Percentiles rank a stretch among this genome's conserved stretches.
phyloP scores from a whole-genome alignment of 2,329 filamentous ascomycete genomes.

The Colletotrichum shisoi region DNA sequence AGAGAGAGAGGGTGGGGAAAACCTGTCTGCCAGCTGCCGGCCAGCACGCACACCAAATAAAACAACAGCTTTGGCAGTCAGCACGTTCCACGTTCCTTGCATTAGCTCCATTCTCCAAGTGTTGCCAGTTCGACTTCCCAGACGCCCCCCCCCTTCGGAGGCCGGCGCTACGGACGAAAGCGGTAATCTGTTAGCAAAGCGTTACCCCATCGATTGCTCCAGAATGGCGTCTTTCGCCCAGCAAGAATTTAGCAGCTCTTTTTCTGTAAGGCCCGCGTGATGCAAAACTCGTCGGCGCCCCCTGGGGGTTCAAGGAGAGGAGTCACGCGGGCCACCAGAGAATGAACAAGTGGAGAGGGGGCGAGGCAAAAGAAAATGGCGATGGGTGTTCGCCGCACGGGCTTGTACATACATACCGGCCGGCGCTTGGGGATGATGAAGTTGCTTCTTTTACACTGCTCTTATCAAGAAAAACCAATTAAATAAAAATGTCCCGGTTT shows the following conservation, averaged over 20 bases:
- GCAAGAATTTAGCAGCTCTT: constrained; percentile 14
- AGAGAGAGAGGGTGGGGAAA: constrained; percentile 6
- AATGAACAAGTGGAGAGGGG: constrained; percentile 12
- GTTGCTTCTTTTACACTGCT: constrained; percentile 24
- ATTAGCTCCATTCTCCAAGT: constrained; percentile 34
- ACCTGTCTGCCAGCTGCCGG: constrained; percentile 1
- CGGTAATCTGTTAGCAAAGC: constrained; percentile 38
- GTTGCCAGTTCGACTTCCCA: background rate
- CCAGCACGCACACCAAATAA: background rate
- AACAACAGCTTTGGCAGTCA: background rate
- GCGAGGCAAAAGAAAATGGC: background rate
- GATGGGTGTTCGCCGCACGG: background rate
- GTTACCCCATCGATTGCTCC: constrained; percentile 36
- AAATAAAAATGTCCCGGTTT: background rate
- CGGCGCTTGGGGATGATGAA: constrained; percentile 2
- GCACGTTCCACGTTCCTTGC: constrained; percentile 34
- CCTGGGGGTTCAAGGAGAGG: background rate
- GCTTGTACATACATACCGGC: background rate
- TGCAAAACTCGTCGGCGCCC: constrained; percentile 11
- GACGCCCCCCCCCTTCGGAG: background rate
- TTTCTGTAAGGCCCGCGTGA: constrained; percentile 21
- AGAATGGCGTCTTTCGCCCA: constrained; percentile 28
- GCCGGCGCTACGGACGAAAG: constrained; percentile 29
- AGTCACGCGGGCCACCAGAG: constrained; percentile 28
- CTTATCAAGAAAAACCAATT: constrained; percentile 29